A percentile compares a stretch with the other conserved stretches of the same genome.
phyloP scores from a whole-genome alignment of 805 yeast species.

The Yueomyces sp. region DNA sequence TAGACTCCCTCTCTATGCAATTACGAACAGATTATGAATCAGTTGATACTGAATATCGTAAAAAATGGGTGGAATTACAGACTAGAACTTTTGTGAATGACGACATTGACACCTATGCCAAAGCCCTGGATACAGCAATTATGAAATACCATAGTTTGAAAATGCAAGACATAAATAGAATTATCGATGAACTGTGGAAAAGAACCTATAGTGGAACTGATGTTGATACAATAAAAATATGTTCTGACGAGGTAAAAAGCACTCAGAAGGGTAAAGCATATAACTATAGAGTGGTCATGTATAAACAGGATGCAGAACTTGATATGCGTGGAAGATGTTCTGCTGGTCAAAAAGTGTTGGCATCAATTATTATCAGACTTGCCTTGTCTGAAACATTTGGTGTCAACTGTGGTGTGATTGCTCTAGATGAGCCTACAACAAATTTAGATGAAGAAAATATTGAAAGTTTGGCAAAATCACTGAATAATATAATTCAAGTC shows the following conservation, averaged over 20 bases:
- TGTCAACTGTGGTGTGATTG: slow-evolving; percentile 85
- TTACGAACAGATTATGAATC: slow-evolving; percentile 57
- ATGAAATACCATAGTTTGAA: slow-evolving; percentile 84
- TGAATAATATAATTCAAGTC: slow-evolving; percentile 59
- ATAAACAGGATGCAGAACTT: slow-evolving; percentile 76
- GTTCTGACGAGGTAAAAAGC: slow-evolving; percentile 50
- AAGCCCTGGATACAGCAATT: slow-evolving; percentile 82
- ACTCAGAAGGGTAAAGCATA: slow-evolving; percentile 47
- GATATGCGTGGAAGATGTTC: slow-evolving; percentile 98
- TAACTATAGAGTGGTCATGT: slow-evolving; percentile 91
- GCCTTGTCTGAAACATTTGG: slow-evolving; percentile 96
- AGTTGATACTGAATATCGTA: slow-evolving; percentile 48
- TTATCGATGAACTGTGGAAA: slow-evolving; percentile 86
- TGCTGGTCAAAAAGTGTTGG: slow-evolving; percentile 93
- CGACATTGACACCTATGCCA: slow-evolving; percentile 69
- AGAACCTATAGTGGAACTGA: slow-evolving; percentile 91
- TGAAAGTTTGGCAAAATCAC: slow-evolving; percentile 72
- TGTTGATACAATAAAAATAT: slow-evolving; percentile 77
- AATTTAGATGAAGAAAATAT: slow-evolving; percentile 84
- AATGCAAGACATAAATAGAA: slow-evolving; percentile 84
- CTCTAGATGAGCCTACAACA: slow-evolving; percentile 96
- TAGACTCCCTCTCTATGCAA: slow-evolving; percentile 41
- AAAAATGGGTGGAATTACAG: slow-evolving; percentile 64
- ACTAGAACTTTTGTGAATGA: slow-evolving; percentile 64
- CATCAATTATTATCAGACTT: slow-evolving; percentile 78